Evolutionary conservation across 345 rosid genomes (phyloP).

Genomic region (Arabis alpina): DNA sequence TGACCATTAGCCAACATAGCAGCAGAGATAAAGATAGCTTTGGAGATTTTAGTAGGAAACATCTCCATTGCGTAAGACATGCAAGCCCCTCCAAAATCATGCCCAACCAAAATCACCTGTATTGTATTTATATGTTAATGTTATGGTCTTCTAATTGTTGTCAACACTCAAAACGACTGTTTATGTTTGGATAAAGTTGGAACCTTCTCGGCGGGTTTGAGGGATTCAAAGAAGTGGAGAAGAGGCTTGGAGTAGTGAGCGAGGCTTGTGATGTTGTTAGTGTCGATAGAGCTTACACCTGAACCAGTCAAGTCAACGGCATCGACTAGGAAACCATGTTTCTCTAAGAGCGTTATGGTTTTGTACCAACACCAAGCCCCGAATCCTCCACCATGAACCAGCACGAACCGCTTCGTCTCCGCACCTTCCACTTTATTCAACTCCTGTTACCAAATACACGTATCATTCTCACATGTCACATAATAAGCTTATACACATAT

Average conservation of each 20-base stretch:
- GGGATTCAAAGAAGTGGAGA: slow-evolving; percentile 71
- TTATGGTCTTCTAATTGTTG: background rate
- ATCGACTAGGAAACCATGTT: slow-evolving; percentile 60
- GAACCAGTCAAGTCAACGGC: slow-evolving; percentile 72
- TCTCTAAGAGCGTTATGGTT: slow-evolving; percentile 66
- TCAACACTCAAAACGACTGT: no score
- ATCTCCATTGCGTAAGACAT: slow-evolving; percentile 87
- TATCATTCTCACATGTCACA: slow-evolving; percentile 9
- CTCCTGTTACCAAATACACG: slow-evolving; percentile 31
- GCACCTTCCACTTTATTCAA: slow-evolving; percentile 45
- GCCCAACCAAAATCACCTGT: slow-evolving; percentile 94
- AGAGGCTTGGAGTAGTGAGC: slow-evolving; percentile 89
- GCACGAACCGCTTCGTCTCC: slow-evolving; percentile 63
- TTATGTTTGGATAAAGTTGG: background rate
- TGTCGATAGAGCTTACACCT: slow-evolving; percentile 55
- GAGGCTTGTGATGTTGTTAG: slow-evolving; percentile 69
- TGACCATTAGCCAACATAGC: slow-evolving; percentile 84
- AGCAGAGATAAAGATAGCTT: slow-evolving; percentile 85
- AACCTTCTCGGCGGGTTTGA: slow-evolving; percentile 83
- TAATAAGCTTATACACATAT: no score
- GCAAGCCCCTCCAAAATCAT: slow-evolving; percentile 98
- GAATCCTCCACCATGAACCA: slow-evolving; percentile 89
- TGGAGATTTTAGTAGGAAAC: slow-evolving; percentile 72
- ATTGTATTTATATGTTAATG: slow-evolving; percentile 6
- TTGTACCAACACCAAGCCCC: slow-evolving; percentile 95